Evolutionary conservation across 345 rosid genomes (phyloP).

Genomic region (Linum tenue): DNA sequence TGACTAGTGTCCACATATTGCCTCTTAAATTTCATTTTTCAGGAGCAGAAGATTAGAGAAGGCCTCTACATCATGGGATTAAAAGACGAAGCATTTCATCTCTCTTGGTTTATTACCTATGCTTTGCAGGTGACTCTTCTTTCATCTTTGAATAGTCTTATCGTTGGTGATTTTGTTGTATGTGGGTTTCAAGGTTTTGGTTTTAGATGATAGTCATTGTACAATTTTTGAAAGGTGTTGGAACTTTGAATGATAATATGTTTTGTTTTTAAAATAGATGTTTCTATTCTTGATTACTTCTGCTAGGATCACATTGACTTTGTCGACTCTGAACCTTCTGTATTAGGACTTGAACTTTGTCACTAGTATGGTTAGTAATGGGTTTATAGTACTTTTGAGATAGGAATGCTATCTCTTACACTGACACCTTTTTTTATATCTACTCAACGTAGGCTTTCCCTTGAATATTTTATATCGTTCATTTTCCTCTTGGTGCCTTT

Average conservation of each 20-base stretch:
- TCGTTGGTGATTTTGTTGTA: neutral
- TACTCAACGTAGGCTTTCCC: too few species aligned
- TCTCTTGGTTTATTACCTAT: conserved; percentile 90
- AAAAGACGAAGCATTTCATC: conserved; percentile 76
- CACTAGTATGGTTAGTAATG: neutral
- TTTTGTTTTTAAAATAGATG: too few species aligned
- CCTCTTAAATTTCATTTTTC: conserved; percentile 20
- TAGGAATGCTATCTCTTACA: too few species aligned
- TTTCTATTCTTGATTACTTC: neutral
- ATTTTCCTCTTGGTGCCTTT: too few species aligned
- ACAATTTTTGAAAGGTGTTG: neutral
- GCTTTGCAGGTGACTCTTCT: conserved; percentile 48
- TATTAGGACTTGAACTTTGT: neutral
- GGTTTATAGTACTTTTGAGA: neutral
- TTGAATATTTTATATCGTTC: too few species aligned
- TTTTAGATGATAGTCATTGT: neutral
- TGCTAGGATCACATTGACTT: too few species aligned
- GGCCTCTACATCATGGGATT: conserved; percentile 97
- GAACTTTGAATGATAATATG: neutral
- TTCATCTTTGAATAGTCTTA: conserved; percentile 5
- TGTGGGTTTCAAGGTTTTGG: neutral
- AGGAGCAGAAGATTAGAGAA: conserved; percentile 96
- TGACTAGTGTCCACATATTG: conserved; percentile 1
- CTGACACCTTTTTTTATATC: too few species aligned
- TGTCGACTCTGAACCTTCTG: neutral